Evolutionary conservation across 2,329 filamentous ascomycete species (phyloP), one percentile per base, ranked within the genome.

Genomic region (Aschersonia sp.): DNA sequence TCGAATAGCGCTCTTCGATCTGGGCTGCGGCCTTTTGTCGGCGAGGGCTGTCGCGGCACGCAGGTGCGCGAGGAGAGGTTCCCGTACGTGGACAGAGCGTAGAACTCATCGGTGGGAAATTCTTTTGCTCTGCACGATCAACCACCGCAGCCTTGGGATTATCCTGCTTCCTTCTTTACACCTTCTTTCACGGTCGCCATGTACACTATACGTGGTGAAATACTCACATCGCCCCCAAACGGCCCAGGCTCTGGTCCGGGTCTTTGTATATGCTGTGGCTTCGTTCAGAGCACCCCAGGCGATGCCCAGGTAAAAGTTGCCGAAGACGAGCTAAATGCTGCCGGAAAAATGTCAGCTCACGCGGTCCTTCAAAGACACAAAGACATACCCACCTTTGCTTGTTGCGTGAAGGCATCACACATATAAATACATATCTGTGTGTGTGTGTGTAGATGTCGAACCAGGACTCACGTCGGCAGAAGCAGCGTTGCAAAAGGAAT

Each of bases 221-320:
- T 22, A 32, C 64, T 50, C 54, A 75, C 73, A 48, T 82, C 77
- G 2, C 77, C 76, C 5, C 77, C 76, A 50, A 66, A 83, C 0
- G 79, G 79, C 22, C 79, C 79, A 84, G 0, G 79, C 65, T 1
- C 79, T 69, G 0, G 80, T 83, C 29, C 62, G 63, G 30, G 68
- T 70, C 2, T 60, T 61, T 0, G 79, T 83, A 51, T 82, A 83
- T 30, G 69, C 67, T 0, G 70, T 60, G 1, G 76, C 77, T 42
- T 69, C 70, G 6, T 72, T 64, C 0, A 83, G 63, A 0, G 77
- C 73, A 0, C 79, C 78, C 42, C 71, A 67, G 0, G 77, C 74
- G 50, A 82, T 82, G 2, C 78, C 78, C 1, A 82, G 63, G 56
- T 83, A 81, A 55, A 83, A 78, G 58, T 82, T 82, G 56, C 68